Evolutionary conservation across 306 rosid species (phyloP), one percentile per base, ranked within the genome.

Genomic region (Ochetophila trinervis): DNA sequence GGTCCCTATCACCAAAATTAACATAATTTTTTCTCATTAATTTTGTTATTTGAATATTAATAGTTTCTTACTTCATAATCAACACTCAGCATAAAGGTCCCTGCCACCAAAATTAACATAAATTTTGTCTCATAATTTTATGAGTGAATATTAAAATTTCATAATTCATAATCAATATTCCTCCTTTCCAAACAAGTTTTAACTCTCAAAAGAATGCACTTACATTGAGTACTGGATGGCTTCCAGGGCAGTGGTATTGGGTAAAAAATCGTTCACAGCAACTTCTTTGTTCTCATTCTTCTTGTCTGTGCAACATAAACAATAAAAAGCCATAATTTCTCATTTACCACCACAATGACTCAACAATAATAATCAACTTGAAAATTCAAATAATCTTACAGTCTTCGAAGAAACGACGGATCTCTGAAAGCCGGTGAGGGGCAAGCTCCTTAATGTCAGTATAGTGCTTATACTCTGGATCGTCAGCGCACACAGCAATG

Each of bases 211-310:
- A 57, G 69, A 30, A 72, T 67, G 61, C 44, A 75, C 89, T 73
- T 32, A 90, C 97, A 90, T 90, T 22, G 97, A 85, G 87, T 86
- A 53, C 82, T 94, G 95, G 71, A 94, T 85, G 68, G 97, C 96
- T 52, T 94, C 97, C 58, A 62, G 22, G 45, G 99, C 99, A 59
- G 79, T 74, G 12, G 80, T 19, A 8, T 90, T 78, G 47, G 96
- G 97, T 73, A 94, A 74, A 62, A 94, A 94, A 0, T 88, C 97
- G 54, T 93, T 81, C 40, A 93, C 99, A 12, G 97, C 99, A 27
- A 93, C 99, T 82, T 90, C 99, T 78, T 93, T 93, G 84, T 93
- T 79, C 81, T 93, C 99, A 74, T 90, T 93, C 76, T 90, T 93
- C 87, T 93, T 93, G 79, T 93, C 99, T 93, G 64, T 60, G 50